These are phyloP conservation scores for Dianthus caryophyllus DNA, from an alignment of 148 eudicot species.

Conservation along the genomic window DNA sequence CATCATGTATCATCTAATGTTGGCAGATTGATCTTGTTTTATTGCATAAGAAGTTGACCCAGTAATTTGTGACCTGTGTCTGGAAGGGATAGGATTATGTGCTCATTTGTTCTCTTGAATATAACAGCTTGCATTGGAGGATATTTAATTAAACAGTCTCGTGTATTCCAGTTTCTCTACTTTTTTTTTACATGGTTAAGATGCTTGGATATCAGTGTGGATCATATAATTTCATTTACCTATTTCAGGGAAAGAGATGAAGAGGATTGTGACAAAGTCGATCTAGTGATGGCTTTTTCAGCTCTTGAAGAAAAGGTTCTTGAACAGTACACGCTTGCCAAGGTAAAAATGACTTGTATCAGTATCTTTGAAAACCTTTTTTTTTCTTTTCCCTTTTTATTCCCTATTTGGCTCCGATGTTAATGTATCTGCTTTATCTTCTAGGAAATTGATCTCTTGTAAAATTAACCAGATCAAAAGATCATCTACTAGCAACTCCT, in stretches of 20 bases:
- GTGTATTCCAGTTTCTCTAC: neutral
- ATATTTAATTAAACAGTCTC: neutral
- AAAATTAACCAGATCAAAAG: too few species aligned
- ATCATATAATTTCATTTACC: slow-evolving; percentile 9
- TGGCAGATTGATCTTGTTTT: neutral
- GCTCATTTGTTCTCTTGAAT: neutral
- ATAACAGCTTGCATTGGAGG: neutral
- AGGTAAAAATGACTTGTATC: slow-evolving; percentile 41
- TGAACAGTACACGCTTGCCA: slow-evolving; percentile 75
- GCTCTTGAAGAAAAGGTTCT: slow-evolving; percentile 92
- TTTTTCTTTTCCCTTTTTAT: neutral
- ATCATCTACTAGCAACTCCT: too few species aligned
- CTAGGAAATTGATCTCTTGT: neutral
- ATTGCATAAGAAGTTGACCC: neutral
- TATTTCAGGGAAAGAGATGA: slow-evolving; percentile 61
- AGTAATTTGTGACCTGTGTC: neutral
- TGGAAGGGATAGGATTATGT: neutral
- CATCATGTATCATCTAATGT: neutral
- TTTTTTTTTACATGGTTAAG: neutral
- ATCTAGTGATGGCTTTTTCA: slow-evolving; percentile 68
- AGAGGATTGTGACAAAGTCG: slow-evolving; percentile 71
- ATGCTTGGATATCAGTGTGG: neutral
- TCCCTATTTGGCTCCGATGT: too few species aligned
- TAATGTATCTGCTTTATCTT: neutral
- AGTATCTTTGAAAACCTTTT: neutral